phyloP scores from a whole-genome alignment of 164 flowering plant genomes.

The Litsea cubeba region DNA sequence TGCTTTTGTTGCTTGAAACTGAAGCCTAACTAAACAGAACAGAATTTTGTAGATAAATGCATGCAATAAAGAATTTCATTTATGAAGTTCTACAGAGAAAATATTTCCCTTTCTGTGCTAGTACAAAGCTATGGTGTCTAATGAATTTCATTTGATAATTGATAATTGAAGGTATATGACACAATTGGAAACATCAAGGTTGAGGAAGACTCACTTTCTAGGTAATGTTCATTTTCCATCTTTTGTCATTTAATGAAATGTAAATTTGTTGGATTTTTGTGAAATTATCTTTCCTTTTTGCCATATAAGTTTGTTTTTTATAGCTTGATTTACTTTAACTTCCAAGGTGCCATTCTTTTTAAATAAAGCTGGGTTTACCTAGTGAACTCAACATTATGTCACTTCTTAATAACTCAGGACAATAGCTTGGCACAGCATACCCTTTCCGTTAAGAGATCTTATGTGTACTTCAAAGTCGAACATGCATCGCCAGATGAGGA shows the following conservation, averaged over 20 bases:
- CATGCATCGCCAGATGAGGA: background rate
- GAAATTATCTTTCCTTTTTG: no score
- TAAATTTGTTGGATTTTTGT: no score
- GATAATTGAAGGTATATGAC: slow-evolving; percentile 69
- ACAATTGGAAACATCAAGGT: slow-evolving; percentile 63
- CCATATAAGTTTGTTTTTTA: background rate
- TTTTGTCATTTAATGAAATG: background rate
- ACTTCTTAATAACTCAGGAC: background rate
- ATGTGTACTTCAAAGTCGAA: background rate
- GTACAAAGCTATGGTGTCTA: slow-evolving; percentile 1
- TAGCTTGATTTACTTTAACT: background rate
- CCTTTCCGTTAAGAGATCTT: background rate
- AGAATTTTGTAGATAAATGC: background rate
- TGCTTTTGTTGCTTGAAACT: background rate
- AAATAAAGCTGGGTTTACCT: background rate
- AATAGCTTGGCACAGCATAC: background rate
- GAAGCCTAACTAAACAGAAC: background rate
- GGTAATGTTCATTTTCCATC: slow-evolving; percentile 30
- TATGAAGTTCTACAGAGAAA: background rate
- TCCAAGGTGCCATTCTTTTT: background rate
- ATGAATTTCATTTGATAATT: slow-evolving; percentile 16
- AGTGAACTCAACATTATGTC: background rate
- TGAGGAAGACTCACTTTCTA: slow-evolving; percentile 56
- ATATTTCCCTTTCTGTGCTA: background rate
- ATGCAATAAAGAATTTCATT: background rate